Percentiles rank a stretch among this genome's conserved stretches.
Conservation (phyloP, 306 rosid species). For the Comarum palustre region DNA sequence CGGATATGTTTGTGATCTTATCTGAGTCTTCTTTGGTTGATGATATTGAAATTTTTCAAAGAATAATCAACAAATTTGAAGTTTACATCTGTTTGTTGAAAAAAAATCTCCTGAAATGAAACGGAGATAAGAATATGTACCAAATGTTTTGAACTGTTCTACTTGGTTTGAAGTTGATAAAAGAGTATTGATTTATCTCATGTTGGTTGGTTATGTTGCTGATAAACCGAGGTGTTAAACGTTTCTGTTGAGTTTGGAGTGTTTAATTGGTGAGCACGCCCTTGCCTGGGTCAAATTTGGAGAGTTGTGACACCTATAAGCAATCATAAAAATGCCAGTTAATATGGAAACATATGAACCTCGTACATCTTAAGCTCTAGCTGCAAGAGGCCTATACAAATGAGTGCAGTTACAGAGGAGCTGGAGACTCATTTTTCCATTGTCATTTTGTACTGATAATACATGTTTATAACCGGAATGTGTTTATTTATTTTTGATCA, state of each 20-base stretch:
- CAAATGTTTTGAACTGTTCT: not conserved
- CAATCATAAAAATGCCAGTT: not conserved
- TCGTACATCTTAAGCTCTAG: not conserved
- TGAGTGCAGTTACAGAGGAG: not conserved
- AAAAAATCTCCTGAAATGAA: not conserved
- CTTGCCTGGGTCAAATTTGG: not conserved
- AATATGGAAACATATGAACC: not conserved
- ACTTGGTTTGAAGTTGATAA: not conserved
- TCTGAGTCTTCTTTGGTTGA: not conserved
- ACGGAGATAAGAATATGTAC: not conserved
- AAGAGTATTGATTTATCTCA: not conserved
- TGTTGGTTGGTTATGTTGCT: not conserved
- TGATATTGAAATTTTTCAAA: not conserved
- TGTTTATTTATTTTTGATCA: not conserved
- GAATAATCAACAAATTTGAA: not conserved
- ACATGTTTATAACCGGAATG: not conserved
- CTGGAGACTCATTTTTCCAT: not conserved
- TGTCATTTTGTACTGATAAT: not conserved
- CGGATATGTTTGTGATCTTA: not conserved
- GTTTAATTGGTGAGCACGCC: not conserved
- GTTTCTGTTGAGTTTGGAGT: not conserved
- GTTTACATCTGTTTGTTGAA: not conserved
- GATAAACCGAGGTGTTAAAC: too few relatives aligned
- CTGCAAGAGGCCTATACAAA: not conserved
- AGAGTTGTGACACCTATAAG: not conserved